Conservation (phyloP, 768 basidiomycete species). For the Lepiota brunneoincarnata region DNA sequence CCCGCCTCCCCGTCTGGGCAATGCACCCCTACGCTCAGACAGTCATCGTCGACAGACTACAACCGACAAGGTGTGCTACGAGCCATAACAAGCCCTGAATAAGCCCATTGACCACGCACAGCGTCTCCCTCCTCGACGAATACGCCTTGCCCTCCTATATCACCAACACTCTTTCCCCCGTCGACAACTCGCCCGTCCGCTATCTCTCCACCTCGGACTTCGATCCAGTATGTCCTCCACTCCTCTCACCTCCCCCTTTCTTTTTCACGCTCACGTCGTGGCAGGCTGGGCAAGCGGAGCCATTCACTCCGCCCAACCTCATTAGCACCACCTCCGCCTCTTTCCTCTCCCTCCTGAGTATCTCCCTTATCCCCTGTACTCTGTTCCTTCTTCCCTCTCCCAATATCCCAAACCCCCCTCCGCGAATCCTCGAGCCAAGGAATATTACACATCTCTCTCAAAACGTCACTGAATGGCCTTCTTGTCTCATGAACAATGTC, state of each 20-base stretch:
- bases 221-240: slow-evolving; percentile 19
- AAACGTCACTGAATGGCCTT: slow-evolving; percentile 33
- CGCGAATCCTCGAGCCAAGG: slow-evolving; percentile 33
- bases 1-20: slow-evolving; percentile 45
- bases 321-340: slow-evolving; percentile 54
- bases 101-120: not conserved
- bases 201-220: slow-evolving; percentile 38
- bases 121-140: slow-evolving; percentile 49
- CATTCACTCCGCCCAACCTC: slow-evolving; percentile 56
- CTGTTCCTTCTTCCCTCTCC: slow-evolving; percentile 49
- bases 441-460: slow-evolving; percentile 31
- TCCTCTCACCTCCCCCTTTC: slow-evolving; percentile 6
- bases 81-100: not conserved
- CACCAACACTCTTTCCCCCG: slow-evolving; percentile 28
- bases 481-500: slow-evolving; percentile 27
- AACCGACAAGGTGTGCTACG: slow-evolving; percentile 43
- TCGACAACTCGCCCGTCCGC: slow-evolving; percentile 48
- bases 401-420: slow-evolving; percentile 38
- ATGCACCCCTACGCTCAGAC: slow-evolving; percentile 47
- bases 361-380: slow-evolving; percentile 20
- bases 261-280: slow-evolving; percentile 8
- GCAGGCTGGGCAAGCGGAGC: slow-evolving; percentile 32
- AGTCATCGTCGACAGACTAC: slow-evolving; percentile 38
- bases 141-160: slow-evolving; percentile 52
- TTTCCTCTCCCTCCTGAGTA: slow-evolving; percentile 38